Conservation (phyloP, 805 yeast species). For the Candida ortonii region DNA sequence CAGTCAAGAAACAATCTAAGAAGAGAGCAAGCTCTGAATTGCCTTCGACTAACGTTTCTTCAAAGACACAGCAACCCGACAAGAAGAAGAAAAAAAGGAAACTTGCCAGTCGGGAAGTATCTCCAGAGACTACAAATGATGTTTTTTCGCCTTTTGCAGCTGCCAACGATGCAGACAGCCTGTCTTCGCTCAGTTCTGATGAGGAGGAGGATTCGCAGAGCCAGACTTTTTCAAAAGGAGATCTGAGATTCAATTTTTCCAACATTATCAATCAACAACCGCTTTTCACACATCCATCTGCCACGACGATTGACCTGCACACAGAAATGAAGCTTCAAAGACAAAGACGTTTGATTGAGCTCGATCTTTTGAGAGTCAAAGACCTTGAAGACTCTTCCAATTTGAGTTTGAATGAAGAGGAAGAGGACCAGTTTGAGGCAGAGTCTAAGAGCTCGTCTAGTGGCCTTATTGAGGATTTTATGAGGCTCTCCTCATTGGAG, state of each 20-base stretch:
- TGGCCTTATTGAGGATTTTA: conserved; percentile 20
- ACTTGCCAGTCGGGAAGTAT: too few relatives aligned
- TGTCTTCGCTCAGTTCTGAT: conserved; percentile 3
- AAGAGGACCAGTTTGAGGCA: conserved; percentile 8
- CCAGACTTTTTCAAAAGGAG: conserved; percentile 18
- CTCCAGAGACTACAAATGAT: too few relatives aligned
- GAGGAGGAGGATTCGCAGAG: conserved; percentile 7
- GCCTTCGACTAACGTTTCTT: background rate
- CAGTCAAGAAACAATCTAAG: conserved; percentile 2
- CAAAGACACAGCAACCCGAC: background rate
- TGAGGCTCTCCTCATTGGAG: conserved; percentile 26
- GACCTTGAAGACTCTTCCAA: conserved; percentile 14
- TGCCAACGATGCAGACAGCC: conserved; percentile 1
- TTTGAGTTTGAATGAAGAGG: conserved; percentile 7
- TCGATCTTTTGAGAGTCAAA: conserved; percentile 22
- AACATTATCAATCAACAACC: conserved; percentile 26
- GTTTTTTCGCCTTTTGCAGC: too few relatives aligned
- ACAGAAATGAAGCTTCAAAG: conserved; percentile 32
- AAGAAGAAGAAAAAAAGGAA: background rate
- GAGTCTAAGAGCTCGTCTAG: conserved; percentile 3
- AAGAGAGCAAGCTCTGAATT: conserved; percentile 1
- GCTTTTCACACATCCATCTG: conserved; percentile 25
- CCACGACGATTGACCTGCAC: conserved; percentile 24
- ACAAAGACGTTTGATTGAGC: conserved; percentile 29
- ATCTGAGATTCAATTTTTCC: conserved; percentile 25